Evolutionary conservation across 2,329 filamentous ascomycete species (phyloP).

Genomic region (Ceratocystis ficicola): DNA sequence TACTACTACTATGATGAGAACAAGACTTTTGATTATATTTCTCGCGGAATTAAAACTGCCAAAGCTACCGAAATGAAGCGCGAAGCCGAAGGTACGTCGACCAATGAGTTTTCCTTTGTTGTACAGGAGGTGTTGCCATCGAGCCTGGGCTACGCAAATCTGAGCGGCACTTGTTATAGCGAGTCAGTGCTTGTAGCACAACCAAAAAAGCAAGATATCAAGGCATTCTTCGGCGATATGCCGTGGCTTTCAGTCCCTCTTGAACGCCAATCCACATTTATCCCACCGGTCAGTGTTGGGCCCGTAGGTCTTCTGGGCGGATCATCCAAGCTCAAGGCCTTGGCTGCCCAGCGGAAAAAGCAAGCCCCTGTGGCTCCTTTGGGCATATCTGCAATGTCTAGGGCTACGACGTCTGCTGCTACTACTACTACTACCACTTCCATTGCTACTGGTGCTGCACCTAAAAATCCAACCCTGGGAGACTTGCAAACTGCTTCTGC

Average conservation of each 20-base stretch:
- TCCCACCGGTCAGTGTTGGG: conserved; percentile 43
- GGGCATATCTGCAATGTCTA: neutral
- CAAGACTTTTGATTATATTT: conserved; percentile 63
- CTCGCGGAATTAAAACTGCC: conserved; percentile 35
- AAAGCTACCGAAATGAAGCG: conserved; percentile 32
- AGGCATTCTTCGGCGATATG: conserved; percentile 63
- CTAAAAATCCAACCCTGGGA: conserved; percentile 8
- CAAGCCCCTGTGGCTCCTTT: conserved; percentile 39
- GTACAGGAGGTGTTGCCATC: conserved; percentile 24
- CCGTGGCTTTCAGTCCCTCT: conserved; percentile 69
- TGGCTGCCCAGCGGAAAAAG: conserved; percentile 76
- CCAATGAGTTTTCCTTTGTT: conserved; percentile 5
- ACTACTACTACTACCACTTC: neutral
- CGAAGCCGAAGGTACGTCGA: conserved; percentile 33
- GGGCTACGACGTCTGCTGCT: neutral
- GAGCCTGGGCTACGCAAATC: conserved; percentile 1
- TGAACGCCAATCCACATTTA: conserved; percentile 52
- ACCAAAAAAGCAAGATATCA: conserved; percentile 8
- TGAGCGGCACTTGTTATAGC: neutral
- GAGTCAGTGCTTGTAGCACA: conserved; percentile 1
- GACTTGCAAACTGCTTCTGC: neutral
- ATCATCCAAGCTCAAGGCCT: conserved; percentile 73
- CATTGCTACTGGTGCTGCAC: conserved; percentile 5
- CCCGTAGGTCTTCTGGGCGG: conserved; percentile 61
- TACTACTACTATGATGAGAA: conserved; percentile 80